phyloP scores from a whole-genome alignment of 208 protist species.

The Endotrypanum monterogeii region DNA sequence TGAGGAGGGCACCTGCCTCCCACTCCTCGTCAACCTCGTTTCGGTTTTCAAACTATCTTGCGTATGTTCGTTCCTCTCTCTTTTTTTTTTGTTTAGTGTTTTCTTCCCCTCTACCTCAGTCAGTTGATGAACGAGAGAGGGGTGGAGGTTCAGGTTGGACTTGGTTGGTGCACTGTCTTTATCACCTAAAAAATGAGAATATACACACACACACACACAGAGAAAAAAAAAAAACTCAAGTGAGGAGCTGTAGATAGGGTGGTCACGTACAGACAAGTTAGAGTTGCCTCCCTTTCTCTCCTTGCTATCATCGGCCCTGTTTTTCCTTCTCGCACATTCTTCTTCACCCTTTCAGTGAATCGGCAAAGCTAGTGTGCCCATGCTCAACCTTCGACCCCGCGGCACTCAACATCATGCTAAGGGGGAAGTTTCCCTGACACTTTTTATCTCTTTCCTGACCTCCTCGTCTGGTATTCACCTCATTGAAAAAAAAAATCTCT shows the following conservation, averaged over 20 bases:
- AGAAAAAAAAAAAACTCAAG: not conserved
- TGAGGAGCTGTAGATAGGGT: not conserved
- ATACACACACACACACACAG: not conserved
- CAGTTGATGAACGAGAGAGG: not conserved
- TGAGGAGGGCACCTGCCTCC: too few species aligned
- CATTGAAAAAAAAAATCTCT: not conserved
- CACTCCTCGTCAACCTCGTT: too few species aligned
- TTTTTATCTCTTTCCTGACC: not conserved
- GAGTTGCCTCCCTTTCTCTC: not conserved
- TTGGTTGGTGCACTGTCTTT: not conserved
- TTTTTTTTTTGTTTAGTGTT: not conserved
- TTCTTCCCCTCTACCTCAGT: not conserved
- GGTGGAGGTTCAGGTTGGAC: not conserved
- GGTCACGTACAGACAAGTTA: not conserved
- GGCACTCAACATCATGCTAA: not conserved
- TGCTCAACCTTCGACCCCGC: not conserved
- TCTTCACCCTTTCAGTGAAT: not conserved
- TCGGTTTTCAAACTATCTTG: too few species aligned
- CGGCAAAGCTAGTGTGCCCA: not conserved
- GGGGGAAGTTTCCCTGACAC: not conserved
- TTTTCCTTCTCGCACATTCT: not conserved
- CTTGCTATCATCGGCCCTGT: not conserved
- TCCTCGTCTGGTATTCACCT: not conserved
- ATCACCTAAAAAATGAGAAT: not conserved
- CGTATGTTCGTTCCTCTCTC: too few species aligned